phyloP scores from a whole-genome alignment of 768 basidiomycete species.

The Phaeotremella fagi region DNA sequence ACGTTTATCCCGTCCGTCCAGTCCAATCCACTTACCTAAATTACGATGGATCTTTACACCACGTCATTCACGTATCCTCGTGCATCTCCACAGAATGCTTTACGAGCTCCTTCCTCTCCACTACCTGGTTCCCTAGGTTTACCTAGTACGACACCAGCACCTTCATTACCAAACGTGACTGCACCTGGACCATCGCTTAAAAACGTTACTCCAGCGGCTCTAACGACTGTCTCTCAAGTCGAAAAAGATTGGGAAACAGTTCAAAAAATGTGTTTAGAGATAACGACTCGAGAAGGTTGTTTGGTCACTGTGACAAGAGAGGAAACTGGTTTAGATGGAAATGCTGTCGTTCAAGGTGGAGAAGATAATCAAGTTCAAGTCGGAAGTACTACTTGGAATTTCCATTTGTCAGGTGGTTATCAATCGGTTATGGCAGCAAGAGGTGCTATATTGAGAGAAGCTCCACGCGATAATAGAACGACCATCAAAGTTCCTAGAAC shows the following conservation, averaged over 20 bases:
- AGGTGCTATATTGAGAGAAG: slow-evolving; percentile 82
- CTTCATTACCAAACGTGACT: slow-evolving; percentile 20
- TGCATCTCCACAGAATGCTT: slow-evolving; percentile 55
- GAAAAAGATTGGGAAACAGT: slow-evolving; percentile 67
- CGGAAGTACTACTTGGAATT: slow-evolving; percentile 58
- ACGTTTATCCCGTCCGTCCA: no score
- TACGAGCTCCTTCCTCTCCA: slow-evolving; percentile 30
- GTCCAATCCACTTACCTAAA: not conserved
- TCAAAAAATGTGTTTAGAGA: slow-evolving; percentile 69
- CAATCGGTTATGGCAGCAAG: slow-evolving; percentile 88
- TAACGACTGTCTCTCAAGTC: slow-evolving; percentile 25
- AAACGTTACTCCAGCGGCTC: slow-evolving; percentile 9
- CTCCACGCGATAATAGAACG: slow-evolving; percentile 62
- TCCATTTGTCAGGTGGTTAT: slow-evolving; percentile 83
- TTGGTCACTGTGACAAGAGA: slow-evolving; percentile 71
- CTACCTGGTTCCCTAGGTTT: slow-evolving; percentile 10
- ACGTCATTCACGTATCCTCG: slow-evolving; percentile 90
- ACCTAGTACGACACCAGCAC: not conserved
- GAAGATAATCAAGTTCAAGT: slow-evolving; percentile 11
- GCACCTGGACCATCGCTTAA: slow-evolving; percentile 12
- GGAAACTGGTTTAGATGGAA: slow-evolving; percentile 9
- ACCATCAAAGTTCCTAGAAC: slow-evolving; percentile 86
- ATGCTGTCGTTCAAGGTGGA: slow-evolving; percentile 1
- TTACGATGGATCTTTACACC: slow-evolving; percentile 84
- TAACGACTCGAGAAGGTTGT: slow-evolving; percentile 74